Evolutionary conservation across 2,329 filamentous ascomycete species (phyloP), one percentile per base, ranked within the genome.

Genomic region (Mycosphaerelloides madeirae): DNA sequence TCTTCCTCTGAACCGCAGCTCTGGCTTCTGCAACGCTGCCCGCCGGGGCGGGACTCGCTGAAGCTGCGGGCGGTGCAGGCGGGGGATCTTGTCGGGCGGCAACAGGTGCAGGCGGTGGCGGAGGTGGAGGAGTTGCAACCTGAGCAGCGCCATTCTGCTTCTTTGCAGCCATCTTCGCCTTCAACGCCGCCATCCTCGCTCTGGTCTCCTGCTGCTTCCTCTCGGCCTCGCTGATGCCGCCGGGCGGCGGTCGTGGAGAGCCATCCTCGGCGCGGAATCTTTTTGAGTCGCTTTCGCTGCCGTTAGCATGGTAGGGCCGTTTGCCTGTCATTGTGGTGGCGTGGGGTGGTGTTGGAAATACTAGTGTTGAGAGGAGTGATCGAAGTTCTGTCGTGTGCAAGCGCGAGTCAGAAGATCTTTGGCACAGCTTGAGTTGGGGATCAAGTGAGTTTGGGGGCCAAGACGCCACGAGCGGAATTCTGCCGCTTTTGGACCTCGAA

Each of bases 281-380:
- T 55, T 74, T 74, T 34, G 57, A 46, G 55, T 66, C 69, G 41
- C 62, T 63, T 1, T 63, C 59, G 28, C 65, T 62, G 49, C 58
- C 62, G 33, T 65, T 67, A 9, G 65, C 61, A 11, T 58, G 55
- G 44, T 66, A 54, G 1, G 69, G 67, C 41, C 71, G 67, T 55
- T 74, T 74, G 44, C 69, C 69, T 20, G 60, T 62, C 54, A 56
- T 58, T 7, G 6, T 53, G 35, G 20, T 32, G 39, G 38, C 31
- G 18, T 39, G 29, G 35, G n/a, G n/a, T n/a, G n/a, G n/a, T n/a
- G n/a, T n/a, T n/a, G n/a, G n/a, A n/a, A n/a, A 25, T 25, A 25
- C 9, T 25, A 25, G 5, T 25, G n/a, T n/a, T n/a, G n/a, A n/a
- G n/a, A n/a, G n/a, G n/a, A n/a, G n/a, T n/a, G n/a, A n/a, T n/a